A percentile compares a stretch with the other conserved stretches of the same genome.
These are phyloP conservation scores for Yamadazyma trypodendri DNA, from an alignment of 1,139 yeast genomes.

Conservation along the genomic window DNA sequence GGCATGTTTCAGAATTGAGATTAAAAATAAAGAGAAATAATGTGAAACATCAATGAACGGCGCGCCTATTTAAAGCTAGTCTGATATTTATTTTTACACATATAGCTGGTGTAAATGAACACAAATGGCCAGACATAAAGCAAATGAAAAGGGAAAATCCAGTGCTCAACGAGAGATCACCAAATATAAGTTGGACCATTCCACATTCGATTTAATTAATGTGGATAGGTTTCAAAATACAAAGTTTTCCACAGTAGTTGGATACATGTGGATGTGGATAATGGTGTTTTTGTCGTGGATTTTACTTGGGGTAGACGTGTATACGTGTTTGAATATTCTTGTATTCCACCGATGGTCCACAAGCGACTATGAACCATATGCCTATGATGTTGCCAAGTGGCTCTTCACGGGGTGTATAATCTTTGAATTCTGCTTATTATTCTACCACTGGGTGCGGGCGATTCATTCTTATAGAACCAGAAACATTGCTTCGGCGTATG, in stretches of 20 bases:
- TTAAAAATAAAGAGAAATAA: not conserved
- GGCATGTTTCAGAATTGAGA: not conserved
- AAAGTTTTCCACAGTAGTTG: conserved; percentile 50
- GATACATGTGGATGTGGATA: conserved; percentile 53
- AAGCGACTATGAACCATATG: conserved; percentile 54
- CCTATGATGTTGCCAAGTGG: conserved; percentile 67
- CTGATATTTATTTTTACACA: no score
- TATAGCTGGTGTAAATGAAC: not conserved
- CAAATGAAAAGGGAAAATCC: conserved; percentile 12
- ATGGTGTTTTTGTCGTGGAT: conserved; percentile 54
- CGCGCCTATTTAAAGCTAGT: no score
- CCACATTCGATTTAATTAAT: conserved; percentile 44
- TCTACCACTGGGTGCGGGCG: conserved; percentile 63
- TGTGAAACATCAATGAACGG: not conserved
- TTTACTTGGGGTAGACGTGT: conserved; percentile 70
- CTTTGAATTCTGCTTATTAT: conserved; percentile 60
- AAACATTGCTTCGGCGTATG: conserved; percentile 70
- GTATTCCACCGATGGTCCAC: conserved; percentile 78
- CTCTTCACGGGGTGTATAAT: conserved; percentile 82
- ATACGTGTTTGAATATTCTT: conserved; percentile 73
- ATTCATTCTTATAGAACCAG: conserved; percentile 55
- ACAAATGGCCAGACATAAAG: not conserved
- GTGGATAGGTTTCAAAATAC: conserved; percentile 53
- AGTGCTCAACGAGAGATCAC: conserved; percentile 26
- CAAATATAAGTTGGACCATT: conserved; percentile 36